Percentiles rank a stretch among this genome's conserved stretches.
These are phyloP conservation scores for Rhodotorula sp. DNA, from an alignment of 1,284 basidiomycete species.

Conservation along the genomic window DNA sequence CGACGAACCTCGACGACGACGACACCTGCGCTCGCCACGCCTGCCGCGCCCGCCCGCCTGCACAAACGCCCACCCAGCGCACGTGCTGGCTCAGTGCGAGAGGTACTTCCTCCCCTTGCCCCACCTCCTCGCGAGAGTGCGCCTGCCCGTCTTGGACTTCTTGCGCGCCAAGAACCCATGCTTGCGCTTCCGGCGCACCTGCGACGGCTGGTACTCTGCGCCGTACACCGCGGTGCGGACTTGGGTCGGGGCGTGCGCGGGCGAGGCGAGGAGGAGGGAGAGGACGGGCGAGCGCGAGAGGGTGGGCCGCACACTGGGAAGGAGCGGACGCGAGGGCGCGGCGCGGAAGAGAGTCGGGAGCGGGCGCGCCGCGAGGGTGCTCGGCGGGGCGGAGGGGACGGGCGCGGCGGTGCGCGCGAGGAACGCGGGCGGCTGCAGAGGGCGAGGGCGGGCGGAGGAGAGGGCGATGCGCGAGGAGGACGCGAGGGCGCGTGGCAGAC, in stretches of 20 bases:
- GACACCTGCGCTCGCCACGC: background rate
- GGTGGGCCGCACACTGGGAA: conserved; percentile 9
- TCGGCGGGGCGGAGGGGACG: background rate
- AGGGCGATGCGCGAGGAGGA: background rate
- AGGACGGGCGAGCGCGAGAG: conserved; percentile 12
- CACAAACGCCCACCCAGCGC: no score
- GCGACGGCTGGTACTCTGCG: conserved; percentile 82
- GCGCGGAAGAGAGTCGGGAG: conserved; percentile 12
- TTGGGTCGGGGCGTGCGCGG: background rate
- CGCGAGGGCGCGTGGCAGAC: conserved; percentile 11
- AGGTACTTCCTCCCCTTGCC: conserved; percentile 44
- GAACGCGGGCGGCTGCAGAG: background rate
- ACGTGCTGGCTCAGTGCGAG: conserved; percentile 30
- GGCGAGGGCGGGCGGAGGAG: background rate
- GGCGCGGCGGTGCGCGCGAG: background rate
- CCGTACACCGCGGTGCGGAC: conserved; percentile 55
- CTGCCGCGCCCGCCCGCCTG: background rate
- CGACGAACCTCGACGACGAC: no score
- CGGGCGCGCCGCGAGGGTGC: background rate
- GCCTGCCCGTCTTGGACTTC: conserved; percentile 51
- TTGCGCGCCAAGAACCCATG: conserved; percentile 80
- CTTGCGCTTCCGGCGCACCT: conserved; percentile 81
- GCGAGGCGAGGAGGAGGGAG: conserved; percentile 2
- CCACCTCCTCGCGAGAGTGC: conserved; percentile 35
- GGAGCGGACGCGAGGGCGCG: background rate